Conservation (phyloP, 148 eudicot species). For the Cornus kousa region DNA sequence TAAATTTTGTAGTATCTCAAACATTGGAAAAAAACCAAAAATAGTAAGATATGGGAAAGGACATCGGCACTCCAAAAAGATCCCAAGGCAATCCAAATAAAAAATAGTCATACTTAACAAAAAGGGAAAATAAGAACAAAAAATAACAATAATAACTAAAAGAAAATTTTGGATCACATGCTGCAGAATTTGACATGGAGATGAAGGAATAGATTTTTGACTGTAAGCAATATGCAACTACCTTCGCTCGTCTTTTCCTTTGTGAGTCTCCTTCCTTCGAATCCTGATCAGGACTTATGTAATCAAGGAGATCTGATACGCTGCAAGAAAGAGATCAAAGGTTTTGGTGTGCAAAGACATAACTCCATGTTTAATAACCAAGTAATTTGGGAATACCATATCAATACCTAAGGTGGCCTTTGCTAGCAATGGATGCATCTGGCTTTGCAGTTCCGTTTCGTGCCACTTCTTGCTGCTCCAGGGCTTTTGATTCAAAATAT, state of each 20-base stretch:
- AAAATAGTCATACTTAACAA: too few relatives aligned
- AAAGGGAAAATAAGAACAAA: background rate
- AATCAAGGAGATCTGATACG: constrained; percentile 98
- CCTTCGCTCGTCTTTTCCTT: constrained; percentile 92
- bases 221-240: constrained; percentile 26
- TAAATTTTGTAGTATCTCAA: background rate
- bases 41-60: too few relatives aligned
- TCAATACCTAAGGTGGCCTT: constrained; percentile 98
- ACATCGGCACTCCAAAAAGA: too few relatives aligned
- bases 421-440: constrained; percentile 96
- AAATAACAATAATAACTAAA: background rate
- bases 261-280: constrained; percentile 69
- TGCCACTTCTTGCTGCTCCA: constrained; percentile 97
- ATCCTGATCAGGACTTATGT: constrained; percentile 81
- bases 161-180: background rate
- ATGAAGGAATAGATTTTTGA: background rate
- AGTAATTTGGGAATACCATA: constrained; percentile 30
- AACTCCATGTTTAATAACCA: constrained; percentile 4
- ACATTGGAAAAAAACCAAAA: too few relatives aligned
- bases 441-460: constrained; percentile 93
- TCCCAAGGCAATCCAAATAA: too few relatives aligned
- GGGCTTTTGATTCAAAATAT: constrained; percentile 92
- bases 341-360: constrained; percentile 15
- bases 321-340: constrained; percentile 42
- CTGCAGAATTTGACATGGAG: background rate